Percentiles rank a stretch among this genome's conserved stretches.
Conservation (phyloP, 169 alveolate genomes). For the Neospora caninum region DNA sequence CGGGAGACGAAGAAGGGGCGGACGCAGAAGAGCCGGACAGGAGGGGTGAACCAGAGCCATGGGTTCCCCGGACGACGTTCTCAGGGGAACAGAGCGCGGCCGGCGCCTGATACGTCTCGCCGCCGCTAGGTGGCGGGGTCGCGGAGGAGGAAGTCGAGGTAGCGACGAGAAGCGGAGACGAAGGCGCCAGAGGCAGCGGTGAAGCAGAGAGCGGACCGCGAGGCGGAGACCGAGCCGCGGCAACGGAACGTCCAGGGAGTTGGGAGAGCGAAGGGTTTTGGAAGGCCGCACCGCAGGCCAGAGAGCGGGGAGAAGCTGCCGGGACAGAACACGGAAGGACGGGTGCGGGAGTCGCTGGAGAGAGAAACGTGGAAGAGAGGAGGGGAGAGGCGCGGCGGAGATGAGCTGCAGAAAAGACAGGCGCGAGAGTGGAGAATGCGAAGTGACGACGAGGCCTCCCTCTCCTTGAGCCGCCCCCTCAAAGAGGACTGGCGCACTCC, state of each 20-base stretch:
- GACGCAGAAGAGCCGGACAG: background rate
- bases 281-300: background rate
- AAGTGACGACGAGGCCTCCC: no score
- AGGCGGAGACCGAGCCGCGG: background rate
- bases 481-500: no score
- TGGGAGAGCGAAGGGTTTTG: background rate
- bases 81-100: background rate
- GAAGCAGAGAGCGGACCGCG: background rate
- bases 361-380: background rate
- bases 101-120: background rate
- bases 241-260: background rate
- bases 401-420: background rate
- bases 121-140: background rate
- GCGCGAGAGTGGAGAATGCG: no score
- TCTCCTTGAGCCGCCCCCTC: no score
- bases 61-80: no score
- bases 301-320: background rate
- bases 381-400: background rate
- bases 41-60: no score
- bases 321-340: background rate
- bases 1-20: background rate
- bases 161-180: background rate
- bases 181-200: background rate
- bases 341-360: background rate
- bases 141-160: background rate